Evolutionary conservation across 108 stramenopile genomes (phyloP).

Genomic region (Cyclotella baltica): DNA sequence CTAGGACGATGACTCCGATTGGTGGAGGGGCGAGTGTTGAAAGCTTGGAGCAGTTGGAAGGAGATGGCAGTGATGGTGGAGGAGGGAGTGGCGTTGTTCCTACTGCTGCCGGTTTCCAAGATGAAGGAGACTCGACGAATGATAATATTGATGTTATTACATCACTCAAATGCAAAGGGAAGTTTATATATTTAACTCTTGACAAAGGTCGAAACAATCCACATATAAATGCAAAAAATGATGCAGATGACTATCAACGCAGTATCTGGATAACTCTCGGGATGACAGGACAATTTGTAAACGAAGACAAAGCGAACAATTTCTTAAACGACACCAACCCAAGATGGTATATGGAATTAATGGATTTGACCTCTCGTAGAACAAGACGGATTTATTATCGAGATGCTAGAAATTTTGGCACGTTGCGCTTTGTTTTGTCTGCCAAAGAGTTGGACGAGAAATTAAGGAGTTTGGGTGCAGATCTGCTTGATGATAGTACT

Average conservation of each 20-base stretch:
- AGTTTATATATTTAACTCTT: conserved; percentile 83
- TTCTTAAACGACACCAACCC: conserved; percentile 22
- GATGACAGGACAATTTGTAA: conserved; percentile 83
- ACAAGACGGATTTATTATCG: conserved; percentile 56
- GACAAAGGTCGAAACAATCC: conserved; percentile 53
- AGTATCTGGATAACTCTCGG: conserved; percentile 90
- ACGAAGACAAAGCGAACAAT: conserved; percentile 27
- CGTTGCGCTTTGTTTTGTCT: conserved; percentile 71
- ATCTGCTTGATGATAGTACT: conserved; percentile 67
- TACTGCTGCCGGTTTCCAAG: neutral
- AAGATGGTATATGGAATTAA: conserved; percentile 75
- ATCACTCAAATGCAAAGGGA: conserved; percentile 83
- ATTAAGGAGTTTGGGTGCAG: conserved; percentile 74
- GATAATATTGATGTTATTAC: conserved; percentile 60
- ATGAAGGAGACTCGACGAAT: conserved; percentile 20
- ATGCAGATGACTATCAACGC: conserved; percentile 65
- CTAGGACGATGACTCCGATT: conserved; percentile 72
- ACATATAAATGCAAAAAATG: neutral
- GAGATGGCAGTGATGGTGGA: neutral
- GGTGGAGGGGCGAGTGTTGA: neutral
- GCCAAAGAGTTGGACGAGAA: conserved; percentile 69
- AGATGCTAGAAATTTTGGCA: conserved; percentile 87
- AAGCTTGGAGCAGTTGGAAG: neutral
- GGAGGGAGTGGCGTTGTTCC: neutral
- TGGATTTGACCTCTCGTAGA: conserved; percentile 28